These are phyloP conservation scores for Entoloma clypeatum DNA, from an alignment of 1,284 basidiomycete genomes.

Conservation along the genomic window DNA sequence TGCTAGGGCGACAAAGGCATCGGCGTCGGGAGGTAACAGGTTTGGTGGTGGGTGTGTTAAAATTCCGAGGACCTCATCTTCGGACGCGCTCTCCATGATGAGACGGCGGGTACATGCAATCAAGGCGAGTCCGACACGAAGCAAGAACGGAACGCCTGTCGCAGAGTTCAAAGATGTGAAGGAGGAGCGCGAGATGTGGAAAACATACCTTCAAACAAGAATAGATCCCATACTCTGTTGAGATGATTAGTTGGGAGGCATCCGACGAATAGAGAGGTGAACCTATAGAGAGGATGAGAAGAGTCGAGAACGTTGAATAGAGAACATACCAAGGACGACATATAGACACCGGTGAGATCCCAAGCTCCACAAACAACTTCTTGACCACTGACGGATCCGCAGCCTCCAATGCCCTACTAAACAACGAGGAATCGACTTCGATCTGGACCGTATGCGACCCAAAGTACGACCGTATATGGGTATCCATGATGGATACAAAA, in stretches of 20 bases:
- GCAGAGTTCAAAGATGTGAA: not conserved
- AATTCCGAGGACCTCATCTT: conserved; percentile 46
- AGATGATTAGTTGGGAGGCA: conserved; percentile 76
- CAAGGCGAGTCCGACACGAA: conserved; percentile 78
- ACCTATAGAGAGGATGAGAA: conserved; percentile 40
- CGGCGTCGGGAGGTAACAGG: conserved; percentile 53
- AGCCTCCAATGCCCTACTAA: conserved; percentile 68
- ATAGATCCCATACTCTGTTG: conserved; percentile 83
- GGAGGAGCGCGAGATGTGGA: not conserved
- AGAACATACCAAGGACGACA: conserved; percentile 58
- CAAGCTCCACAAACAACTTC: conserved; percentile 64
- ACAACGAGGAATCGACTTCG: conserved; percentile 78
- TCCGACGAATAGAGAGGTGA: conserved; percentile 71
- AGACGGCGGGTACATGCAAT: conserved; percentile 61
- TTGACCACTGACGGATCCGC: conserved; percentile 64
- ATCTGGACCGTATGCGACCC: conserved; percentile 66
- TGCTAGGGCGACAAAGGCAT: conserved; percentile 61
- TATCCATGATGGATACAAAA: conserved; percentile 80
- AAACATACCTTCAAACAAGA: conserved; percentile 75
- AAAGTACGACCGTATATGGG: conserved; percentile 79
- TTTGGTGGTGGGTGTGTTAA: conserved; percentile 51
- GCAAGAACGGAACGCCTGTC: conserved; percentile 74
- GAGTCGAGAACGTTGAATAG: not conserved
- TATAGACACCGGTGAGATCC: conserved; percentile 50
- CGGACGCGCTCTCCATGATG: conserved; percentile 48